Evolutionary conservation across 768 basidiomycete species (phyloP).

Genomic region (Mycena sanguinolenta): DNA sequence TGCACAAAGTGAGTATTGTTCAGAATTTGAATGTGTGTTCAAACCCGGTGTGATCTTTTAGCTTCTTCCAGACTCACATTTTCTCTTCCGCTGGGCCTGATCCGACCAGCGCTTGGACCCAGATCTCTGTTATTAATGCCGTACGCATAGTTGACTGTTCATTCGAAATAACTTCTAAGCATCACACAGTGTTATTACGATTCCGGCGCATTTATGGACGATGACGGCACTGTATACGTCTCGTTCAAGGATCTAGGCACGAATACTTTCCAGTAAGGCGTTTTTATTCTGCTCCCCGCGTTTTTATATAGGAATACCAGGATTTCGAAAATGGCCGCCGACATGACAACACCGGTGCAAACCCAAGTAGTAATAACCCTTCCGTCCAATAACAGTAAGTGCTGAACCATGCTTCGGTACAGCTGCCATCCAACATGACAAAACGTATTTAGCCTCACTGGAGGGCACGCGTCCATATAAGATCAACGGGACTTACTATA

Average conservation of each 20-base stretch:
- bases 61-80: slow-evolving; percentile 36
- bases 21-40: neutral
- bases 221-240: slow-evolving; percentile 37
- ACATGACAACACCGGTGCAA: slow-evolving; percentile 22
- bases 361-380: slow-evolving; percentile 29
- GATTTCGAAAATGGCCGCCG: slow-evolving; percentile 34
- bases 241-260: slow-evolving; percentile 26
- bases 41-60: slow-evolving; percentile 4
- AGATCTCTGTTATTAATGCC: slow-evolving; percentile 23
- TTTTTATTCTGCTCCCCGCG: neutral
- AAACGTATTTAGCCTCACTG: slow-evolving; percentile 9
- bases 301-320: slow-evolving; percentile 6
- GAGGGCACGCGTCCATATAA: slow-evolving; percentile 39
- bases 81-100: slow-evolving; percentile 28
- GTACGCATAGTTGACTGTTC: slow-evolving; percentile 16
- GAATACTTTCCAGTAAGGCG: slow-evolving; percentile 15
- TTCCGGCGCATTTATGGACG: slow-evolving; percentile 35
- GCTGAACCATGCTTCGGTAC: neutral
- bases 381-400: slow-evolving; percentile 16
- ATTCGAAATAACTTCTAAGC: too few relatives aligned
- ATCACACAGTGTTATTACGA: slow-evolving; percentile 38
- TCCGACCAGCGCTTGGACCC: slow-evolving; percentile 35
- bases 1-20: slow-evolving; percentile 17
- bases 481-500: slow-evolving; percentile 36
- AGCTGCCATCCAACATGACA: neutral